Base-by-base conservation (phyloP, 768 basidiomycete genomes). In the Guyanaporus albipodus region DNA sequence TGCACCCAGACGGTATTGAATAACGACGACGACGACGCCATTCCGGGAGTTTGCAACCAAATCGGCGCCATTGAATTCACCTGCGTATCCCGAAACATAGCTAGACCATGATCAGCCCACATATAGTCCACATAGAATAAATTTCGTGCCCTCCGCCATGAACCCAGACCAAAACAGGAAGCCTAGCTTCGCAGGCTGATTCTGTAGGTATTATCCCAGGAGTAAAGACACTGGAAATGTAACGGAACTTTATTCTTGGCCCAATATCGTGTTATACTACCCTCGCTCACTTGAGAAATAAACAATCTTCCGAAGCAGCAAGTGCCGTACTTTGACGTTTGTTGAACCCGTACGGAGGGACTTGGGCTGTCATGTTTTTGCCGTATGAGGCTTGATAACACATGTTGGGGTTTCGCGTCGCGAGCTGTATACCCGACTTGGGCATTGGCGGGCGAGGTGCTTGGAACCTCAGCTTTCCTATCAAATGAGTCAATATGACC, bases 161-260 rank as follows among this genome's bases (percentile, higher is more conserved):
- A 38, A 71, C 64, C 59, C 61, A 71, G 9, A 69, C 56, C 19
- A 71, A 34, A 9, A 70, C 67, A 6, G 70, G 70, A 8, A 64
- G 49, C 17, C 44, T 46, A 2, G 44, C 41, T 2, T 21, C 11
- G 8, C 28, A 18, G 18, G 33, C 15, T 7, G 51, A 36, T n/a
- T 46, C 28, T n/a, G 23, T 4, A 14, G 41, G 27, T 0, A 55
- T 43, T 19, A 8, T 32, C 29, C 57, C 56, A 0, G 57, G 49
- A 0, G 52, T 19, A 36, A 51, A 55, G 9, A 51, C 53, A 8
- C 56, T 58, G 21, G 12, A 26, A 8, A 9, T 18, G 29, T 4
- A 24, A 17, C 14, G 22, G 21, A 6, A 4, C 23, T n/a, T n/a
- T 12, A 6, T 17, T 3, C 21, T 22, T 23, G 2, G 3, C 7